Evolutionary conservation across 225 moss, liverwort and hornwort genomes (phyloP).

Genomic region (Antitrichia curtipendula): DNA sequence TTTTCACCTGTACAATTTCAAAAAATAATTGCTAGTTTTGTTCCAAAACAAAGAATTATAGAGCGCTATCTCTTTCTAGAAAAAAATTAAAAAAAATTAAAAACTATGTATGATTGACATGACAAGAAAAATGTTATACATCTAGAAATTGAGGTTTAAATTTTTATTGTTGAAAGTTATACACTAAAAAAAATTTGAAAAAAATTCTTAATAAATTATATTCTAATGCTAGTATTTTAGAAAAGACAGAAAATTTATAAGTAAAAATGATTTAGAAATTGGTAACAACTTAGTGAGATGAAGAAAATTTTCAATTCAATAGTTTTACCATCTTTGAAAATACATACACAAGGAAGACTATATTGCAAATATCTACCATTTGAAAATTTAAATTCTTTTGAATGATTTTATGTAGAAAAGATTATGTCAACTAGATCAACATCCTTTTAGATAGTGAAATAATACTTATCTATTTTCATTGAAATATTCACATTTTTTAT

Average conservation of each 20-base stretch:
- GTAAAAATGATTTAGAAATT: no score
- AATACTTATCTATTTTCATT: no score
- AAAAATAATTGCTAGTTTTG: not conserved
- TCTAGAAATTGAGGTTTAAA: not conserved
- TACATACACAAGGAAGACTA: accelerated
- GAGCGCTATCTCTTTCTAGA: accelerated
- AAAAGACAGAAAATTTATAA: no score
- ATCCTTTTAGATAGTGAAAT: not conserved
- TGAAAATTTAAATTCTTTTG: not conserved
- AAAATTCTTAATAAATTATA: not conserved
- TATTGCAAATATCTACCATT: not conserved
- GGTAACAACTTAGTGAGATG: no score
- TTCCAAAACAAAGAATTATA: not conserved
- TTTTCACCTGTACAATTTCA: not conserved
- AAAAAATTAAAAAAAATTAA: no score
- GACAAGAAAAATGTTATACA: not conserved
- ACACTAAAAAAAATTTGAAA: accelerated
- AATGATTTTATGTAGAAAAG: not conserved
- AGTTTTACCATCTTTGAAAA: no score
- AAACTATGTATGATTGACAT: not conserved
- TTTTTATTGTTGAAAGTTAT: not conserved
- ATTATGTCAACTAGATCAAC: not conserved
- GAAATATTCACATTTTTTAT: not conserved
- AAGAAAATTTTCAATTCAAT: not conserved
- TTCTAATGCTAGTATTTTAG: not conserved